Conservation (phyloP, 2,329 filamentous ascomycete genomes). For the Canariomyces notabilis region DNA sequence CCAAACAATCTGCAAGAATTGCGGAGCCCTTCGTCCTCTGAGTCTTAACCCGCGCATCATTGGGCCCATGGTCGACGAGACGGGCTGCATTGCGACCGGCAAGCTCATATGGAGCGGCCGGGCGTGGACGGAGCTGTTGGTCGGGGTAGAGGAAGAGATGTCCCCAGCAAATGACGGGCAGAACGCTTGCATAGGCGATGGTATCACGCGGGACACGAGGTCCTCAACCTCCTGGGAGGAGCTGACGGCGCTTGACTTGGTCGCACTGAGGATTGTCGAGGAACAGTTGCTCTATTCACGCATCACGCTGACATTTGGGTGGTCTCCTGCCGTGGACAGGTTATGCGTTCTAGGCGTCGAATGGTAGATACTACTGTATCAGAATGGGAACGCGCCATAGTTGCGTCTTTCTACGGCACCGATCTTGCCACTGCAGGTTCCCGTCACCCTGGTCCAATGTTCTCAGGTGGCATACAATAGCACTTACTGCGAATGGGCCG, state of each 20-base stretch:
- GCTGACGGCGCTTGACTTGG: slow-evolving; percentile 28
- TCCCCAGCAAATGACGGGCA: neutral
- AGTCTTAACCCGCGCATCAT: slow-evolving; percentile 38
- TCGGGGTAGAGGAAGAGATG: slow-evolving; percentile 15
- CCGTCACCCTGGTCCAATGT: no score
- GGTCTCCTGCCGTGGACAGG: slow-evolving; percentile 38
- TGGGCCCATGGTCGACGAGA: slow-evolving; percentile 47
- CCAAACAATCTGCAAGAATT: slow-evolving; percentile 35
- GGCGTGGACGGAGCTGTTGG: slow-evolving; percentile 45
- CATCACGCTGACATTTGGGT: slow-evolving; percentile 51
- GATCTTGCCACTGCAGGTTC: no score
- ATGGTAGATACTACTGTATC: slow-evolving; percentile 25
- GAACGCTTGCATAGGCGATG: neutral
- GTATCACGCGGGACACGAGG: neutral
- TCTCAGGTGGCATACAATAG: no score
- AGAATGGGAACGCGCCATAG: neutral
- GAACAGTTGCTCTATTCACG: slow-evolving; percentile 47
- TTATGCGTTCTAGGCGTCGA: slow-evolving; percentile 40
- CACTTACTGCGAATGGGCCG: no score
- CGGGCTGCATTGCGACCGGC: slow-evolving; percentile 44
- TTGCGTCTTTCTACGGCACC: no score
- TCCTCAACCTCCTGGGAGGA: slow-evolving; percentile 1
- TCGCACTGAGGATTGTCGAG: slow-evolving; percentile 45
- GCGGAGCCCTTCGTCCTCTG: slow-evolving; percentile 28
- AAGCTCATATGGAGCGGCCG: slow-evolving; percentile 49